Conservation (phyloP, 1,284 basidiomycete species). For the Dichomitus squalens region DNA sequence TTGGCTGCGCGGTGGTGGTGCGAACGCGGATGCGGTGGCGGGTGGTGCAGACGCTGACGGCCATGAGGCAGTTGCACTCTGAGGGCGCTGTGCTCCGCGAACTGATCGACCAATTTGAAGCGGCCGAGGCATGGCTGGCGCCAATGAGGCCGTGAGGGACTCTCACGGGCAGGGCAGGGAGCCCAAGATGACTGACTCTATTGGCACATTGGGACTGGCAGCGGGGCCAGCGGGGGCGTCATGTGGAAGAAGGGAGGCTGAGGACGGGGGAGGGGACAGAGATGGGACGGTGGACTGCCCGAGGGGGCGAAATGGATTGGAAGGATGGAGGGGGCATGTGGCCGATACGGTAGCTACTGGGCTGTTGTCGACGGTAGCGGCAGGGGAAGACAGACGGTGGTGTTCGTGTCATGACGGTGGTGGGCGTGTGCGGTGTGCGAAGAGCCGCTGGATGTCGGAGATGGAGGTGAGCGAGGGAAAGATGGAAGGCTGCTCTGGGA, state of each 20-base stretch:
- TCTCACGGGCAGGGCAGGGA: constrained; percentile 17
- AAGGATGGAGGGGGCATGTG: not conserved
- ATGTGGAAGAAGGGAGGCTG: constrained; percentile 1
- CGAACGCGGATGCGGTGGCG: not conserved
- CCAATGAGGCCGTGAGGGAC: constrained; percentile 80
- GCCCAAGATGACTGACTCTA: constrained; percentile 8
- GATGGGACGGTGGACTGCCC: constrained; percentile 6
- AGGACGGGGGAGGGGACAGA: constrained; percentile 2
- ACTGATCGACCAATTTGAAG: constrained; percentile 92
- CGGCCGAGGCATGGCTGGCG: constrained; percentile 89
- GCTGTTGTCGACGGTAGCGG: not conserved
- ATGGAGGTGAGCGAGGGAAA: constrained; percentile 22
- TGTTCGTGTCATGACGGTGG: constrained; percentile 1
- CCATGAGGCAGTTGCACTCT: constrained; percentile 85
- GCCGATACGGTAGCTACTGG: not conserved
- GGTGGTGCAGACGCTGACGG: constrained; percentile 72
- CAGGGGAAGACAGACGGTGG: not conserved
- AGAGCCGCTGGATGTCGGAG: constrained; percentile 16
- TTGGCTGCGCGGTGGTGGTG: not conserved
- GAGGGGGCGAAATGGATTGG: not conserved
- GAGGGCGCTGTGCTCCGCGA: constrained; percentile 81
- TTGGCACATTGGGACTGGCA: constrained; percentile 12
- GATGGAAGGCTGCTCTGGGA: constrained; percentile 28
- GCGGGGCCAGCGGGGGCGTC: not conserved
- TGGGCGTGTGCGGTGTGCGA: constrained; percentile 2